Base-by-base conservation (phyloP, 1,284 basidiomycete genomes). In the Pholiota adiposa region DNA sequence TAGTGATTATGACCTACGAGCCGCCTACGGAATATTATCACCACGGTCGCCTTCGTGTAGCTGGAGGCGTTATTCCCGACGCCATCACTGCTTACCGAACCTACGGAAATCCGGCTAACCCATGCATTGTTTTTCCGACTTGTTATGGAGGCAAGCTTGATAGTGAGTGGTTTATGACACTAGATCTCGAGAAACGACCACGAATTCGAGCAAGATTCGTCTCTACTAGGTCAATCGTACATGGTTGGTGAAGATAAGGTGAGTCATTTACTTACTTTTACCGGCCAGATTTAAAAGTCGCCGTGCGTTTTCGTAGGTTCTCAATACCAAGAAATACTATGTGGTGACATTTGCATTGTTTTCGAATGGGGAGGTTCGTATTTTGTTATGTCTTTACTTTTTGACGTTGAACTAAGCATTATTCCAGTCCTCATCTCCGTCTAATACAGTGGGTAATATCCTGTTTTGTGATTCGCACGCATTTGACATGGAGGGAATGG, bases 291-390 rank as follows among this genome's bases (percentile, higher is more conserved):
- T 19, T n/a, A n/a, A n/a, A n/a, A n/a, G n/a, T n/a, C n/a, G n/a
- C 18, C 12, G 23, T 18, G 54, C 19, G 18, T 19, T 19, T 25
- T 11, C 7, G 41, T n/a, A 65, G 74, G 77, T 75, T 33, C 67
- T 84, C 12, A 77, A 84, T 64, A 75, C 83, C 2, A 71, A 66
- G 29, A 79, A 80, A 66, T 85, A 83, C 58, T 83, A 74, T 58
- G 68, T 85, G 11, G 81, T 85, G 16, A 84, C 84, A 0, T 77
- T 85, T 57, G 82, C 83, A 0, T 66, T 85, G 51, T 85, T 85
- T 66, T 83, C 81, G 18, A 84, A 85, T 62, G 84, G 84, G 66
- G 84, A 86, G 77, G 84, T 84, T 53, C 38, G 59, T 56, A 0
- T 27, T 18, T 41, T 25, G 8, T 25, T 49, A 11, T 7, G 2